These are phyloP conservation scores for Pleurotus giganteus DNA, from an alignment of 768 basidiomycete species.

Conservation along the genomic window DNA sequence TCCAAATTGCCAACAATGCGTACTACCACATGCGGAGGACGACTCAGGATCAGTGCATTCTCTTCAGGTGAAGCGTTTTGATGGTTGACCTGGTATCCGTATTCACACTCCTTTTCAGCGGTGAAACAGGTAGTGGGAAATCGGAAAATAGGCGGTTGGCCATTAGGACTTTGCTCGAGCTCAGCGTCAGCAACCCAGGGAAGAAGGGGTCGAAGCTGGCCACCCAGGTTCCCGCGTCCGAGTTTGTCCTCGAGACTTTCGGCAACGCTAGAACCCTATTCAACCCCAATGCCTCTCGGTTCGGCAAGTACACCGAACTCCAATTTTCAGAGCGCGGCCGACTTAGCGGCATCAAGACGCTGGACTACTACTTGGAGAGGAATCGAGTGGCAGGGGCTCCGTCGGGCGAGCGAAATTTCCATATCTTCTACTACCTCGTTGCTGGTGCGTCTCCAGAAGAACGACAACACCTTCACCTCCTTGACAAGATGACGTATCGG, in stretches of 20 bases:
- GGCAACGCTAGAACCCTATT: conserved; percentile 90
- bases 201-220: conserved; percentile 94
- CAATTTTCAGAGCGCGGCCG: conserved; percentile 94
- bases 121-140: conserved; percentile 92
- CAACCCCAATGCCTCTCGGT: conserved; percentile 94
- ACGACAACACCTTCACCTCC: conserved; percentile 80
- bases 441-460: conserved; percentile 90
- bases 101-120: conserved; percentile 43
- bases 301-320: conserved; percentile 97
- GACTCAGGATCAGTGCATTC: conserved; percentile 85
- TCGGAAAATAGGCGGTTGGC: conserved; percentile 88
- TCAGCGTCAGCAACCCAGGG: conserved; percentile 83
- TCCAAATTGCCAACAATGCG: conserved; percentile 85
- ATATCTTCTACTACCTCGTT: conserved; percentile 96
- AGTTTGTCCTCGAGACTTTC: conserved; percentile 94
- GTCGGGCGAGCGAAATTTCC: conserved; percentile 93
- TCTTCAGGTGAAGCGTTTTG: conserved; percentile 65
- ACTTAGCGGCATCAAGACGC: conserved; percentile 85
- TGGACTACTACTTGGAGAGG: conserved; percentile 95
- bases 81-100: conserved; percentile 2
- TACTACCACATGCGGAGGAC: conserved; percentile 97
- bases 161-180: conserved; percentile 89
- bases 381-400: conserved; percentile 86
- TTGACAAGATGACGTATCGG: conserved; percentile 78
- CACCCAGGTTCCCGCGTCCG: conserved; percentile 83